Conservation (phyloP, 495 filamentous ascomycete genomes). For the Diplogelasinospora grovesii region DNA sequence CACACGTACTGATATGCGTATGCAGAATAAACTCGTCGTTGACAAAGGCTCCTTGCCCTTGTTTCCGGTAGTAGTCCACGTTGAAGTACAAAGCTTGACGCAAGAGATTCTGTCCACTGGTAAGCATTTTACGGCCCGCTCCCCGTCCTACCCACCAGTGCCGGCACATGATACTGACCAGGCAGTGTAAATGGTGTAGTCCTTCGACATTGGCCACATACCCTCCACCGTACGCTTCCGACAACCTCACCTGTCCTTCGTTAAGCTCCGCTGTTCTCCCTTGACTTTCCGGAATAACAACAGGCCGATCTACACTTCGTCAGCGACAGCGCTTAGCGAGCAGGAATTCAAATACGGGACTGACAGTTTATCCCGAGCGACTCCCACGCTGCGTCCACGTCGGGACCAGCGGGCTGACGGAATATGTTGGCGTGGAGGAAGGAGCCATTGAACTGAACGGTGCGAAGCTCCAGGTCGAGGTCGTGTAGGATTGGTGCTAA, state of each 20-base stretch:
- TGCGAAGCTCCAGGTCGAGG: background rate
- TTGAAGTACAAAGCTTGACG: constrained; percentile 49
- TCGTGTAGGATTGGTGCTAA: constrained; percentile 1
- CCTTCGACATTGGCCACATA: constrained; percentile 48
- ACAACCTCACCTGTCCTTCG: constrained; percentile 43
- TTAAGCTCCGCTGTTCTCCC: constrained; percentile 35
- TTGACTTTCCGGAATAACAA: constrained; percentile 31
- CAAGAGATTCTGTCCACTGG: constrained; percentile 37
- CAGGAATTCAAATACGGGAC: too few species aligned
- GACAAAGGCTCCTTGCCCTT: constrained; percentile 38
- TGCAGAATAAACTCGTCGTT: background rate
- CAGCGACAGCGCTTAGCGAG: too few species aligned
- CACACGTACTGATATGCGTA: too few species aligned
- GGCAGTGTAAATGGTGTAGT: constrained; percentile 49
- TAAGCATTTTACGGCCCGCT: background rate
- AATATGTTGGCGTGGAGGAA: constrained; percentile 47
- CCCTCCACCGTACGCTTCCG: constrained; percentile 44
- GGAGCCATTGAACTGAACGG: constrained; percentile 40
- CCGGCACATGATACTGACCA: constrained; percentile 20
- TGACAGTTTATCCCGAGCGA: constrained; percentile 45
- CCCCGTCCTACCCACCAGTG: too few species aligned
- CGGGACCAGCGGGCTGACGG: constrained; percentile 42
- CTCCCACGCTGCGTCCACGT: constrained; percentile 52
- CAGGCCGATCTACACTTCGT: constrained; percentile 38
- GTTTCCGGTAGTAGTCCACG: constrained; percentile 44